phyloP scores from a whole-genome alignment of 768 basidiomycete species.

The Boletus rubescentipes region DNA sequence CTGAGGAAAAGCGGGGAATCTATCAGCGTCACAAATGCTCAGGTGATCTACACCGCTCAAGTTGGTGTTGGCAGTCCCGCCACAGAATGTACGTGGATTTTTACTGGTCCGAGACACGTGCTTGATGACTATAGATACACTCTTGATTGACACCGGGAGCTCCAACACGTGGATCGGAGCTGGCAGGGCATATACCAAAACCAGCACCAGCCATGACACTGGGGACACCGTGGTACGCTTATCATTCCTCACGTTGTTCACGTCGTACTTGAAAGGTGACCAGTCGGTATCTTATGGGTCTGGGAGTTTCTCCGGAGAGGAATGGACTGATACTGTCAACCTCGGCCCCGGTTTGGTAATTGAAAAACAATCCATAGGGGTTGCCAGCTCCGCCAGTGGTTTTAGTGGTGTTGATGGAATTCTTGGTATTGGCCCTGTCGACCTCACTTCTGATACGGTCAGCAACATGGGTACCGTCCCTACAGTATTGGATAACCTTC shows the following conservation, averaged over 20 bases:
- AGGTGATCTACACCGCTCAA: constrained; percentile 26
- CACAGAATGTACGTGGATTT: constrained; percentile 10
- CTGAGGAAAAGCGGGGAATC: constrained; percentile 14
- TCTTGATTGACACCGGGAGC: constrained; percentile 29
- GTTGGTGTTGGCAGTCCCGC: constrained; percentile 23
- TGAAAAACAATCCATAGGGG: constrained; percentile 35
- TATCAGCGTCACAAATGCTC: constrained; percentile 19
- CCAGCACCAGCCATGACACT: constrained; percentile 27
- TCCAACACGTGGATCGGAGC: constrained; percentile 30
- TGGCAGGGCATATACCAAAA: constrained; percentile 28
- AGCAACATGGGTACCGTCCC: constrained; percentile 18
- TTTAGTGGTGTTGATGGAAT: constrained; percentile 37
- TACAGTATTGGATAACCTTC: constrained; percentile 38
- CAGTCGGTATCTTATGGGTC: constrained; percentile 1
- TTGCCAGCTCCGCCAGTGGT: constrained; percentile 21
- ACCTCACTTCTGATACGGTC: constrained; percentile 30
- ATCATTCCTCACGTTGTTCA: not conserved
- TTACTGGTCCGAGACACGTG: not conserved
- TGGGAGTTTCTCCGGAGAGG: constrained; percentile 9
- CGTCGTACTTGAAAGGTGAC: not conserved
- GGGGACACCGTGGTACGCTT: constrained; percentile 8
- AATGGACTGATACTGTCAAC: constrained; percentile 5
- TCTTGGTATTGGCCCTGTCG: constrained; percentile 36
- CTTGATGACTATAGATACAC: constrained; percentile 19
- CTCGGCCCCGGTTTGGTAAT: constrained; percentile 1